Percentiles rank a stretch among this genome's conserved stretches.
Conservation (phyloP, 441 rosid species). For the Croton laevigatus region DNA sequence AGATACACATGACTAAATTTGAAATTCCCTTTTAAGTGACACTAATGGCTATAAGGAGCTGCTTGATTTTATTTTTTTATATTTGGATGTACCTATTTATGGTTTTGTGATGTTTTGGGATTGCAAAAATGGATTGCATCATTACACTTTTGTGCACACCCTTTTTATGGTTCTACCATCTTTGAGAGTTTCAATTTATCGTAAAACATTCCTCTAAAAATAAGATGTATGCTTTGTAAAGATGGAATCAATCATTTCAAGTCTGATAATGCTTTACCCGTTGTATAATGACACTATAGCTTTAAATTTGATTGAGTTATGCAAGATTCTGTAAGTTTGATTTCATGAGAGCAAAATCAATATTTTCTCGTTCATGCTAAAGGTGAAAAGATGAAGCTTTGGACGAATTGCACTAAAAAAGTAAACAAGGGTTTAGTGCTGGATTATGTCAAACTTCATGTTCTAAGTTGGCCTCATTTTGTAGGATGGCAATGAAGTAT, state of each 20-base stretch:
- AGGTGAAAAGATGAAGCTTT: not conserved
- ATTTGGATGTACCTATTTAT: too few relatives aligned
- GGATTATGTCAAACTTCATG: not conserved
- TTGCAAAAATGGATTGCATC: not conserved
- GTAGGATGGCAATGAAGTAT: conserved; percentile 69
- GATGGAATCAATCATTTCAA: too few relatives aligned
- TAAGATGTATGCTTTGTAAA: not conserved
- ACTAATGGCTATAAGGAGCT: not conserved
- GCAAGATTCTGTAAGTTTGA: too few relatives aligned
- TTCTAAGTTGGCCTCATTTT: conserved; percentile 3
- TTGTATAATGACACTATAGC: too few relatives aligned
- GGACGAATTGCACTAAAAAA: too few relatives aligned
- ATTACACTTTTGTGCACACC: not conserved
- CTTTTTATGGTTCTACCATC: not conserved
- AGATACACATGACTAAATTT: not conserved
- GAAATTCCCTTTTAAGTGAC: not conserved
- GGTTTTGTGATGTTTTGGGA: not conserved
- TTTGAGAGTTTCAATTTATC: not conserved
- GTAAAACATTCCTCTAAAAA: not conserved
- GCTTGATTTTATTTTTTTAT: not conserved
- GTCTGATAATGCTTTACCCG: too few relatives aligned
- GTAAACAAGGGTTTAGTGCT: not conserved
- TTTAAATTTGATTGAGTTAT: too few relatives aligned
- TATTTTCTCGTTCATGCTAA: too few relatives aligned
- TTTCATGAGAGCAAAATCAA: too few relatives aligned